Evolutionary conservation across 1,284 basidiomycete species (phyloP).

Genomic region (Paramarasmius palmivorus): DNA sequence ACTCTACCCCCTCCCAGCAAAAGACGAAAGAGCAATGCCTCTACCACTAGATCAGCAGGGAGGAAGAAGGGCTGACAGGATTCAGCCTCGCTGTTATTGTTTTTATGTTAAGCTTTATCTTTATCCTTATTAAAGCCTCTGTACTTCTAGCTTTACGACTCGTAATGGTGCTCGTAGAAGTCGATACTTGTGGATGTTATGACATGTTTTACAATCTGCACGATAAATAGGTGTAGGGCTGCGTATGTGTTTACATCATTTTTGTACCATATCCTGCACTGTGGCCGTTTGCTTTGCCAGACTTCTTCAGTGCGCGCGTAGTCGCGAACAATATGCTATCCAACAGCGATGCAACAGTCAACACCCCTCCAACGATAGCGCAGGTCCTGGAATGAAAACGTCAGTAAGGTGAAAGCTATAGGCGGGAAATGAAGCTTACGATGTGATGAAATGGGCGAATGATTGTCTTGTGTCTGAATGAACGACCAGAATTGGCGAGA

Average conservation of each 20-base stretch:
- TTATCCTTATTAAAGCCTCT: background rate
- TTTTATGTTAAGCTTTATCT: background rate
- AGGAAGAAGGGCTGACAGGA: background rate
- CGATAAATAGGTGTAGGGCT: background rate
- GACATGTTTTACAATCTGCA: conserved; percentile 1
- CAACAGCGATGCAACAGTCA: conserved; percentile 92
- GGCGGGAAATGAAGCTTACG: conserved; percentile 53
- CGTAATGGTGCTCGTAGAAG: background rate
- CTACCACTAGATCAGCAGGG: background rate
- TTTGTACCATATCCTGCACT: conserved; percentile 1
- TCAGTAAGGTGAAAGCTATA: background rate
- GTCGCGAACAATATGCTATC: conserved; percentile 88
- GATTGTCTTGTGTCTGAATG: conserved; percentile 91
- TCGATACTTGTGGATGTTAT: too few species aligned
- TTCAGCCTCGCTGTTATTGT: background rate
- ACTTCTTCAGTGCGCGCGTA: conserved; percentile 65
- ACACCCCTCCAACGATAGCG: conserved; percentile 95
- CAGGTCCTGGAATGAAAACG: conserved; percentile 66
- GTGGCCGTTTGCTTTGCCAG: conserved; percentile 24
- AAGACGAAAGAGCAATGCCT: background rate
- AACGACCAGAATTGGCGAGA: conserved; percentile 93
- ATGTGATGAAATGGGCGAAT: conserved; percentile 96
- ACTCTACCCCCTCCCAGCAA: background rate
- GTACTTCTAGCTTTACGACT: background rate
- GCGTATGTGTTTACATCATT: conserved; percentile 3